These are phyloP conservation scores for Artemisia princeps DNA, from an alignment of 140 eudicot genomes.

Conservation along the genomic window DNA sequence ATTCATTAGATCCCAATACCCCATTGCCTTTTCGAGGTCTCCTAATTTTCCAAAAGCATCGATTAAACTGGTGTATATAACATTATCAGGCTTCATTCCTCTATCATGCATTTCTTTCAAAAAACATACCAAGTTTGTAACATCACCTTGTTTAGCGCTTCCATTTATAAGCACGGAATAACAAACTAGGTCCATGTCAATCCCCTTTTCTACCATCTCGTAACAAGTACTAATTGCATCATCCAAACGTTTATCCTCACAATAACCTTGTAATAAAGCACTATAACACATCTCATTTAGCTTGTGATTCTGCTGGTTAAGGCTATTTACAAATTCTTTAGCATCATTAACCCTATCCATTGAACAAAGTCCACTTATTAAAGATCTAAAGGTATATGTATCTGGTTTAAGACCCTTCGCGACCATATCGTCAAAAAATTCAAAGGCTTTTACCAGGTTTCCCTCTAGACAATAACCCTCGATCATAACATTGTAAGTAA, in stretches of 20 bases:
- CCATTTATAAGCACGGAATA: constrained; percentile 64
- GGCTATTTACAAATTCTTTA: constrained; percentile 56
- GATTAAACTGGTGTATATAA: constrained; percentile 58
- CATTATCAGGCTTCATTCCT: constrained; percentile 69
- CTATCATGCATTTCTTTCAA: constrained; percentile 57
- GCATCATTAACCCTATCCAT: constrained; percentile 61
- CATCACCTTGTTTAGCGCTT: constrained; percentile 38
- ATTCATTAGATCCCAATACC: constrained; percentile 68
- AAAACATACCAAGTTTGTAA: constrained; percentile 26
- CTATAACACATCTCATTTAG: constrained; percentile 79
- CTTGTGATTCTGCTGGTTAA: constrained; percentile 41
- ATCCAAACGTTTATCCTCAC: constrained; percentile 50
- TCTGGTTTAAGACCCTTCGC: constrained; percentile 67
- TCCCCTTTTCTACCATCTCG: constrained; percentile 61
- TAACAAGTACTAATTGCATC: constrained; percentile 50
- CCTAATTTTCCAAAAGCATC: constrained; percentile 75
- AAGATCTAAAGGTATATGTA: constrained; percentile 70
- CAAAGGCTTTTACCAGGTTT: constrained; percentile 50
- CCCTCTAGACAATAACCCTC: constrained; percentile 65
- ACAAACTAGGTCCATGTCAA: constrained; percentile 64
- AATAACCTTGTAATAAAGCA: constrained; percentile 68
- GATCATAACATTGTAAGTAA: constrained; percentile 78
- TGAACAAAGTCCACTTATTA: constrained; percentile 73
- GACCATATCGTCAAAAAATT: constrained; percentile 59
- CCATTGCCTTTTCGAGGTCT: constrained; percentile 49